phyloP scores from a whole-genome alignment of 2,329 filamentous ascomycete species.

The Aspergillus sp. region DNA sequence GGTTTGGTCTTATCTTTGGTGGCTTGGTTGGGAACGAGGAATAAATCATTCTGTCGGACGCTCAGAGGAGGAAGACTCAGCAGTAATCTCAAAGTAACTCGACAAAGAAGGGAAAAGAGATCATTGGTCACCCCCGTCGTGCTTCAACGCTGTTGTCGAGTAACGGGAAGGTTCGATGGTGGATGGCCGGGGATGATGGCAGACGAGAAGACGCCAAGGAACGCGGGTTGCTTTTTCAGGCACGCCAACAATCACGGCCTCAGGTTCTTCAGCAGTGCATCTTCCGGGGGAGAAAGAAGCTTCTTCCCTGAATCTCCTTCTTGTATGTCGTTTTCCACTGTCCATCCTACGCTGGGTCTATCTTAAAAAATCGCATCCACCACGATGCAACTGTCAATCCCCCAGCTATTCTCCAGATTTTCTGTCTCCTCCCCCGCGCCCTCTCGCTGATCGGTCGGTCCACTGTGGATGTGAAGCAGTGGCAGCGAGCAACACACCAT shows the following conservation, averaged over 20 bases:
- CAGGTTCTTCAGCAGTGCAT: conserved; percentile 2
- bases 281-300: not conserved
- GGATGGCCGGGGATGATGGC: not conserved
- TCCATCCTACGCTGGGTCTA: not conserved
- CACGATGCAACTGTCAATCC: conserved; percentile 10
- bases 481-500: conserved; percentile 9
- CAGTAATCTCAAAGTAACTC: not conserved
- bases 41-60: not conserved
- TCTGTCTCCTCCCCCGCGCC: conserved; percentile 14
- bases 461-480: conserved; percentile 18
- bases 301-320: not conserved
- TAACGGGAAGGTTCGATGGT: not conserved
- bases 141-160: not conserved
- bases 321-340: not conserved
- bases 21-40: not conserved
- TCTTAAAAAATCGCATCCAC: not conserved
- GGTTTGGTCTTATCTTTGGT: conserved; percentile 1
- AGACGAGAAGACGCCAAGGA: not conserved
- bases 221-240: not conserved
- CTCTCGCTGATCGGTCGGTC: conserved; percentile 22
- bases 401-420: conserved; percentile 22
- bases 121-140: conserved; percentile 2
- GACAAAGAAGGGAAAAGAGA: not conserved
- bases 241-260: not conserved
- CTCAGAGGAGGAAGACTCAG: conserved; percentile 5